Conservation (phyloP, 768 basidiomycete species). For the Suillus sp. region DNA sequence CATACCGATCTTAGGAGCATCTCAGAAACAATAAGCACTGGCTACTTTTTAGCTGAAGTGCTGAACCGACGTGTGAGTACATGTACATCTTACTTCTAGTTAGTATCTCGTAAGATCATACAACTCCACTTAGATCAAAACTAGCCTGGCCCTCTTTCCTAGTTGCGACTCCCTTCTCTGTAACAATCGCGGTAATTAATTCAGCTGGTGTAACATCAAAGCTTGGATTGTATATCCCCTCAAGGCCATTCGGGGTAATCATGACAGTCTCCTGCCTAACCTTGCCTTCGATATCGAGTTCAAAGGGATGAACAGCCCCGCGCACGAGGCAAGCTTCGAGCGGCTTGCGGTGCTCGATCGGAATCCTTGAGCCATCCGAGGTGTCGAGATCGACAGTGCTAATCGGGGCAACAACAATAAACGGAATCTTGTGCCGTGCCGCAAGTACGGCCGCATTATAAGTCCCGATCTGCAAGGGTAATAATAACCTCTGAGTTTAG, state of each 20-base stretch:
- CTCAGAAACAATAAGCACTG: not conserved
- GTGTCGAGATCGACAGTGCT: conserved; percentile 89
- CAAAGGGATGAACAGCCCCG: conserved; percentile 69
- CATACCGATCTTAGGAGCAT: not conserved
- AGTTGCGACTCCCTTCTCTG: conserved; percentile 91
- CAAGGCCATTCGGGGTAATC: conserved; percentile 71
- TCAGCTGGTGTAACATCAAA: conserved; percentile 97
- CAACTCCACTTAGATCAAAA: conserved; percentile 62
- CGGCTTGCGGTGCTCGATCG: conserved; percentile 89
- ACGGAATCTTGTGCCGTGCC: conserved; percentile 82
- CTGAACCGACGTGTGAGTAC: not conserved
- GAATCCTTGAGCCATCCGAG: conserved; percentile 75
- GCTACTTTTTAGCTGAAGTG: not conserved
- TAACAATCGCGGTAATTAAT: conserved; percentile 92
- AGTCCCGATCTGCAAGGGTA: conserved; percentile 67
- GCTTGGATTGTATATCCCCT: conserved; percentile 83
- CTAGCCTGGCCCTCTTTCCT: conserved; percentile 54
- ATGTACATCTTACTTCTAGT: not conserved
- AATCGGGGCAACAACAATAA: conserved; percentile 91
- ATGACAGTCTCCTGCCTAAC: conserved; percentile 76
- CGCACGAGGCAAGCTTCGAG: conserved; percentile 89
- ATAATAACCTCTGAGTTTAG: not conserved
- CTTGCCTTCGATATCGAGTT: conserved; percentile 40
- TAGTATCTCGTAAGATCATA: not conserved
- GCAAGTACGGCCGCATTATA: conserved; percentile 96